These are phyloP conservation scores for Chlorella ohadii DNA, from an alignment of 139 green algal species.

Conservation along the genomic window DNA sequence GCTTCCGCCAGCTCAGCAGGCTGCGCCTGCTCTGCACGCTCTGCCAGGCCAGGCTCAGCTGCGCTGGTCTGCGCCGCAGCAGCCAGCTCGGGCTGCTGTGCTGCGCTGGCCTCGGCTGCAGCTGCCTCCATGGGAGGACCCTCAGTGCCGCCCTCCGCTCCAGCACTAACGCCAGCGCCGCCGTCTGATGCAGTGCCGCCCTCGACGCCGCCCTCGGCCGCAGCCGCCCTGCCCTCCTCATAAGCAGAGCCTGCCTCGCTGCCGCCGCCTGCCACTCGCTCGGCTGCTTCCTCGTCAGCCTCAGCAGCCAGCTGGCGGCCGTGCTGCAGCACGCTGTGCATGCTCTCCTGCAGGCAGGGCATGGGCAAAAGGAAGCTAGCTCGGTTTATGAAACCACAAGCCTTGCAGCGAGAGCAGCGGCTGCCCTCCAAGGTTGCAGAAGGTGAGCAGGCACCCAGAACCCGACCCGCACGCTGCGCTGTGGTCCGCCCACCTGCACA, in stretches of 20 bases:
- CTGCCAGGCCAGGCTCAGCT: not conserved
- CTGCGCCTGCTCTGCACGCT: not conserved
- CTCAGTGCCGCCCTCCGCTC: too few relatives aligned
- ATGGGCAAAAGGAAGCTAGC: too few relatives aligned
- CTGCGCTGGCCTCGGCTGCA: not conserved
- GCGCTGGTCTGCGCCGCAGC: not conserved
- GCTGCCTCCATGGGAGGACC: too few relatives aligned
- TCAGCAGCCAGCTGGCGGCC: constrained; percentile 23
- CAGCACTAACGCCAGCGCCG: too few relatives aligned
- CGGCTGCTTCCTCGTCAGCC: not conserved
- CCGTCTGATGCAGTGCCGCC: too few relatives aligned
- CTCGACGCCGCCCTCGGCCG: not conserved
- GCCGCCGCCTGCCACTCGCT: constrained; percentile 1
- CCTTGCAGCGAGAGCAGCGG: too few relatives aligned
- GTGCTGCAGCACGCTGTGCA: constrained; percentile 14
- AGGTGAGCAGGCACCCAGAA: too few relatives aligned
- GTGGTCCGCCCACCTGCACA: not conserved
- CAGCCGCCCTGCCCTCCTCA: not conserved
- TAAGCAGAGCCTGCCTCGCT: not conserved
- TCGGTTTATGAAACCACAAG: too few relatives aligned
- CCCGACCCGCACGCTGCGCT: too few relatives aligned
- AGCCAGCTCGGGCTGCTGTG: not conserved
- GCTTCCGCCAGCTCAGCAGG: not conserved
- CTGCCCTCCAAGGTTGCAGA: too few relatives aligned
- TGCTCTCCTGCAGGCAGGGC: not conserved